Evolutionary conservation across 768 basidiomycete genomes (phyloP).

Genomic region (Amanita phalloides): DNA sequence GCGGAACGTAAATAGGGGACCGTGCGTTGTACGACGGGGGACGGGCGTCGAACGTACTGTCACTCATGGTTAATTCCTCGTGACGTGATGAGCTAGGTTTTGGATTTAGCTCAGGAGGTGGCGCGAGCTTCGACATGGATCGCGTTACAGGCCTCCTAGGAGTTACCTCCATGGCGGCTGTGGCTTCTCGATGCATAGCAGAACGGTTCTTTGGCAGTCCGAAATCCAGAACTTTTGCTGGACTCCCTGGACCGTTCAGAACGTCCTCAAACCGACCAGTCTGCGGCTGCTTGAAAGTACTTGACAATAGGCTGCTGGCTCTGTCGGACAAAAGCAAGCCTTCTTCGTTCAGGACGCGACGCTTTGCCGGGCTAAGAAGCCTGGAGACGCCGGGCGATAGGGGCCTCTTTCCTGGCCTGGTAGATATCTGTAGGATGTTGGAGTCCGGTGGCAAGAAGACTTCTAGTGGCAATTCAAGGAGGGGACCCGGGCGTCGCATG

Average conservation of each 20-base stretch:
- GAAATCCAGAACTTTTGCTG: constrained; percentile 45
- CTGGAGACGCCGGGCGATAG: constrained; percentile 41
- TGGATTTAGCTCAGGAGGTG: constrained; percentile 18
- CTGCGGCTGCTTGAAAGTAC: constrained; percentile 14
- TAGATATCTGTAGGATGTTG: constrained; percentile 16
- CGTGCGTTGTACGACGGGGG: constrained; percentile 6
- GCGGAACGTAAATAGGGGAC: constrained; percentile 18
- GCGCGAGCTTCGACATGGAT: constrained; percentile 14
- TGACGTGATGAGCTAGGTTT: constrained; percentile 2
- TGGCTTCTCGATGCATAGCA: constrained; percentile 7
- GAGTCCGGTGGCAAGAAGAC: constrained; percentile 32
- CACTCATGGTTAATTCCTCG: background rate
- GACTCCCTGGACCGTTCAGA: constrained; percentile 25
- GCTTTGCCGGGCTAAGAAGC: constrained; percentile 54
- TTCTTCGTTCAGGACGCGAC: constrained; percentile 50
- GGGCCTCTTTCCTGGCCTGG: constrained; percentile 45
- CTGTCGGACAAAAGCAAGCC: constrained; percentile 31
- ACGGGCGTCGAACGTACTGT: constrained; percentile 1
- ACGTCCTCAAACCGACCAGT: constrained; percentile 14
- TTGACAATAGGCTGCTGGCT: constrained; percentile 23
- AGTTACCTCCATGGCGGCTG: constrained; percentile 9
- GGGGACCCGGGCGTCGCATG: constrained; percentile 40
- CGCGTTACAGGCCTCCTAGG: constrained; percentile 13
- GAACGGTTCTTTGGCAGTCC: constrained; percentile 23
- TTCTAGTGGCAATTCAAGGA: constrained; percentile 51